Evolutionary conservation across 2,329 filamentous ascomycete genomes (phyloP).

Genomic region (Nothomitra cinnamomea): DNA sequence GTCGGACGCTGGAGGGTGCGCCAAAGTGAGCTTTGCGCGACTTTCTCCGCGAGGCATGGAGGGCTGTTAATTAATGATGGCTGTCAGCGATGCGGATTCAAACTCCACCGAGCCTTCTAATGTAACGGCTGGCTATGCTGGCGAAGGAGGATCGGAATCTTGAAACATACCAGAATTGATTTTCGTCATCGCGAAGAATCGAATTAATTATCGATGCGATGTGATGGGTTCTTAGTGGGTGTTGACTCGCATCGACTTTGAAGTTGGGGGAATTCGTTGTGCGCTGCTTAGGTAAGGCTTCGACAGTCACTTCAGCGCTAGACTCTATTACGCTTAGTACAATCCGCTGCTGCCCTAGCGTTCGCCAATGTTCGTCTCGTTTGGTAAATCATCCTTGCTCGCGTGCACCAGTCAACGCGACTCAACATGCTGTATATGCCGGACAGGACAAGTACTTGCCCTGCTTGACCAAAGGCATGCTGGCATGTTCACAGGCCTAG

Average conservation of each 20-base stretch:
- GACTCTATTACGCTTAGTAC: background rate
- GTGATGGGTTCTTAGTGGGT: background rate
- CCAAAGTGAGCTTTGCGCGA: constrained; percentile 97
- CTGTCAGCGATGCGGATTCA: background rate
- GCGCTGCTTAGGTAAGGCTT: background rate
- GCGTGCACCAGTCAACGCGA: too few relatives aligned
- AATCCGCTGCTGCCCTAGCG: background rate
- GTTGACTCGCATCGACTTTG: background rate
- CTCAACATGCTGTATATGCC: too few relatives aligned
- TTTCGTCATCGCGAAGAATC: constrained; percentile 46
- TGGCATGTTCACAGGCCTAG: too few relatives aligned
- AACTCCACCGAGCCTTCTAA: background rate
- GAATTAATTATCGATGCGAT: background rate
- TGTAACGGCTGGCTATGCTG: background rate
- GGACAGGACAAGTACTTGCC: too few relatives aligned
- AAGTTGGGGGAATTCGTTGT: background rate
- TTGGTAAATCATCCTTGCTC: too few relatives aligned
- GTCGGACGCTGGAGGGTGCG: constrained; percentile 85
- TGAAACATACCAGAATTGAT: constrained; percentile 39
- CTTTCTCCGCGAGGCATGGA: constrained; percentile 87
- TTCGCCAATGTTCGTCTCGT: background rate
- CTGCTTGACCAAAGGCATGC: too few relatives aligned
- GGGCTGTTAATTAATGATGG: constrained; percentile 24
- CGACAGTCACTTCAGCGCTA: background rate
- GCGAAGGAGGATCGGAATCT: background rate